Evolutionary conservation across 257 asterid genomes (phyloP).

Genomic region (Misopates orontium): DNA sequence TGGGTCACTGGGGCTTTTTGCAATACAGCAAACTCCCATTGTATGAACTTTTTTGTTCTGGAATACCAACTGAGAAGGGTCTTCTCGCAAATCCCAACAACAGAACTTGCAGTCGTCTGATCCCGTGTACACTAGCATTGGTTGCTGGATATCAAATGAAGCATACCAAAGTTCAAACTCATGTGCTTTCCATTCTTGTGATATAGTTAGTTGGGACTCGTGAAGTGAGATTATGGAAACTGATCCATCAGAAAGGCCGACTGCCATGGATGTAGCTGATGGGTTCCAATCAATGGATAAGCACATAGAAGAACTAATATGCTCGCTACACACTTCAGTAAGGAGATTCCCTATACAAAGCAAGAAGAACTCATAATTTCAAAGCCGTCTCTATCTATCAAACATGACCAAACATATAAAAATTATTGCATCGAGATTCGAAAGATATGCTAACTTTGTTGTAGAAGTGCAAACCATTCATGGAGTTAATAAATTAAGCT

Average conservation of each 20-base stretch:
- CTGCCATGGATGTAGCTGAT: slow-evolving; percentile 66
- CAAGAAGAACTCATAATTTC: slow-evolving; percentile 10
- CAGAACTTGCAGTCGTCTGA: slow-evolving; percentile 91
- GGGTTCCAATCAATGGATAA: slow-evolving; percentile 85
- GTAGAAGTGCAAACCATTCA: slow-evolving; percentile 13
- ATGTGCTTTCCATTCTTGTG: slow-evolving; percentile 82
- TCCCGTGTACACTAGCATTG: slow-evolving; percentile 76
- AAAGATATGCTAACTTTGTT: not conserved
- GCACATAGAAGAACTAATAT: slow-evolving; percentile 86
- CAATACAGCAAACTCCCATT: slow-evolving; percentile 86
- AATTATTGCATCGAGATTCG: not conserved
- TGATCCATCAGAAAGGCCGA: slow-evolving; percentile 84
- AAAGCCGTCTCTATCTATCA: not conserved
- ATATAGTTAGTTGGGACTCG: slow-evolving; percentile 47
- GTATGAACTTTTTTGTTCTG: slow-evolving; percentile 61
- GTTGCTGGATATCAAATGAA: slow-evolving; percentile 77
- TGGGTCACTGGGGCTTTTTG: slow-evolving; percentile 69
- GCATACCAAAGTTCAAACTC: slow-evolving; percentile 90
- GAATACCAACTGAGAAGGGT: slow-evolving; percentile 60
- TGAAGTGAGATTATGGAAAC: slow-evolving; percentile 64
- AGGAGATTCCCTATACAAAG: slow-evolving; percentile 51
- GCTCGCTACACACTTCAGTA: slow-evolving; percentile 46
- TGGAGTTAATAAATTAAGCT: not conserved
- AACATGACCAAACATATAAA: no score
- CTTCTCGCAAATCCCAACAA: slow-evolving; percentile 86